These are phyloP conservation scores for Hylodesmum podocarpum DNA, from an alignment of 306 rosid species.

Conservation along the genomic window DNA sequence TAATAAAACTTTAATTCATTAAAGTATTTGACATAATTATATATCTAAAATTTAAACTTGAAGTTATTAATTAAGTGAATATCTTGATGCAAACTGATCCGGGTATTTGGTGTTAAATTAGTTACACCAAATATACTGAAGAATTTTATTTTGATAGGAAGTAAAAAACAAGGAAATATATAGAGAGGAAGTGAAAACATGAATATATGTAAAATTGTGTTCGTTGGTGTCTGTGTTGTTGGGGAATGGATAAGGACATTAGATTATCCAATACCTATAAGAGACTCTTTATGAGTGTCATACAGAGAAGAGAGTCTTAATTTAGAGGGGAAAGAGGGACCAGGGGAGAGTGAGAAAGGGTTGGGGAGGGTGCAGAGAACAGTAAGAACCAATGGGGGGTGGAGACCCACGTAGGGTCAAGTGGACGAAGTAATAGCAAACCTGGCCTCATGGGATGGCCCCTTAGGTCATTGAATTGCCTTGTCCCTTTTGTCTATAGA, in stretches of 20 bases:
- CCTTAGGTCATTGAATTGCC: constrained; percentile 52
- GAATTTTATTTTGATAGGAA: too few species aligned
- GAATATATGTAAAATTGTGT: background rate
- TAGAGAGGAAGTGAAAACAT: background rate
- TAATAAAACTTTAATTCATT: too few species aligned
- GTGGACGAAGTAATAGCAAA: constrained; percentile 29
- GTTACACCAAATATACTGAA: too few species aligned
- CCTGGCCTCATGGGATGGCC: constrained; percentile 46
- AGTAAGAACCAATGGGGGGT: constrained; percentile 24
- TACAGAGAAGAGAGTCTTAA: constrained; percentile 24
- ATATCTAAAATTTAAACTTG: too few species aligned
- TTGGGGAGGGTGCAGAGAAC: constrained; percentile 39
- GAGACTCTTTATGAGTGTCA: background rate
- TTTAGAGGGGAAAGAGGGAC: constrained; percentile 31
- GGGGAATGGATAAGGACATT: constrained; percentile 27
- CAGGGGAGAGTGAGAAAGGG: constrained; percentile 13
- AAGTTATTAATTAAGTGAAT: too few species aligned
- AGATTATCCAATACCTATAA: background rate
- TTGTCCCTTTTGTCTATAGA: constrained; percentile 51
- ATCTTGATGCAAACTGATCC: too few species aligned
- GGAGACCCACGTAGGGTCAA: constrained; percentile 34
- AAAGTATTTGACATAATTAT: too few species aligned
- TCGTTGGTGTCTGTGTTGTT: constrained; percentile 12
- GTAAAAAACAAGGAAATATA: background rate
- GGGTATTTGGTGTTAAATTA: too few species aligned